Evolutionary conservation across 345 rosid species (phyloP), one percentile per base, ranked within the genome.

Genomic region (Acer yangbiense): DNA sequence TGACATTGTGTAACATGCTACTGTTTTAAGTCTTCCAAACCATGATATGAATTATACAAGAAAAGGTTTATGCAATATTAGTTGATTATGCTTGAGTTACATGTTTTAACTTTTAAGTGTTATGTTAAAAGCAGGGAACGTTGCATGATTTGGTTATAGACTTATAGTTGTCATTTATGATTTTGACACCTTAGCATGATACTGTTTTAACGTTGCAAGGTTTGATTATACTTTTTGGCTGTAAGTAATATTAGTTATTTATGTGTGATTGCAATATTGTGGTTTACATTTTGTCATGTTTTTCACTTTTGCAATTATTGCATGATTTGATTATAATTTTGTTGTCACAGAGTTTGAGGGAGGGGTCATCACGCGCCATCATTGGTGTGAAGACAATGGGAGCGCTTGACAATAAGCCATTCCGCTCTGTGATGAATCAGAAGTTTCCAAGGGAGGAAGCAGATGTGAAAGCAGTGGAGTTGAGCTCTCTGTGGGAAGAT

Each of bases 361-460:
- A 72, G 6, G 35, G 25, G 32, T 39, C 10, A 9, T 3, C 57
- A 5, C 10, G 61, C 8, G 52, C 86, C 65, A 10, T 25, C 7
- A 83, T 89, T 7, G 78, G 87, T 39, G 81, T 90, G 16, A 90
- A 87, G 84, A 86, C 80, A 69, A 87, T 92, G 91, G 94, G 92
- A 12, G 89, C 83, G 14, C 82, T 90, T 68, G 83, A 87, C 67
- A 35, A 21, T 9, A 81, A 69, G 35, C 85, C 87, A 27, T 89
- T 92, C 72, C 52, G n/a, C 14, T 4, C 4, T 9, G 89, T 78
- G 72, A 77, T 80, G 76, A 88, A 77, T 80, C 80, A 67, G 78
- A 87, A 83, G 35, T 82, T 43, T 84, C 20, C 79, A 6, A 55
- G 60, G 10, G 76, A 71, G 72, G 81, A 86, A 46, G 89, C 88